These are phyloP conservation scores for Lactifluus piperatus DNA, from an alignment of 768 basidiomycete genomes.

Conservation along the genomic window DNA sequence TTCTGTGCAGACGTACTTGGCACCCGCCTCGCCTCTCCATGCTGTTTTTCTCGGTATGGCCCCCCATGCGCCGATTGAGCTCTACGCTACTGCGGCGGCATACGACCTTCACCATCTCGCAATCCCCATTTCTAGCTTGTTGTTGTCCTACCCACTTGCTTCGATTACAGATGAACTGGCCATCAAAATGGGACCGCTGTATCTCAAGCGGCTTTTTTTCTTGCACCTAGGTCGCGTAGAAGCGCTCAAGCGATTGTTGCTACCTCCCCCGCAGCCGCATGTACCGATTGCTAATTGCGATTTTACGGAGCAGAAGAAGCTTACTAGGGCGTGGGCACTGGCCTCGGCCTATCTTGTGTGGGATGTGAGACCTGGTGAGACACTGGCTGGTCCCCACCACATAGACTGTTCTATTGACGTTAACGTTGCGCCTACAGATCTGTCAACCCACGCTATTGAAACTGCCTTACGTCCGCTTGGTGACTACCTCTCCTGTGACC, in stretches of 20 bases:
- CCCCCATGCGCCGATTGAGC: slow-evolving; percentile 56
- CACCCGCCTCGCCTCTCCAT: slow-evolving; percentile 48
- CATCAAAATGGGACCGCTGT: slow-evolving; percentile 60
- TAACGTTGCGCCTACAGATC: slow-evolving; percentile 35
- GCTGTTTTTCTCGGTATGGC: slow-evolving; percentile 57
- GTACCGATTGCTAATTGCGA: slow-evolving; percentile 62
- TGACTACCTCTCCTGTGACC: slow-evolving; percentile 59
- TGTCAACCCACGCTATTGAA: slow-evolving; percentile 68
- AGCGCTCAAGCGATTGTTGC: slow-evolving; percentile 69
- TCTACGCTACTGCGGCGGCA: slow-evolving; percentile 63
- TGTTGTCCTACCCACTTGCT: slow-evolving; percentile 62
- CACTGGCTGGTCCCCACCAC: background rate
- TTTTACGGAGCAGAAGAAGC: slow-evolving; percentile 66
- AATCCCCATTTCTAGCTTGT: slow-evolving; percentile 62
- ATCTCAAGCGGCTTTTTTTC: slow-evolving; percentile 76
- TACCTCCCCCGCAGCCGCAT: slow-evolving; percentile 69
- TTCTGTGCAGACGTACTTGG: slow-evolving; percentile 36
- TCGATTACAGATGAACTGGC: slow-evolving; percentile 64
- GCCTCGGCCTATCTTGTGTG: slow-evolving; percentile 78
- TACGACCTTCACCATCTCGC: slow-evolving; percentile 67
- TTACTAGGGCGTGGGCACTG: slow-evolving; percentile 75
- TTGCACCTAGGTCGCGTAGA: slow-evolving; percentile 77
- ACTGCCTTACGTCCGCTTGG: slow-evolving; percentile 59
- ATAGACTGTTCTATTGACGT: background rate
- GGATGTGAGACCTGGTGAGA: slow-evolving; percentile 72